Evolutionary conservation across 2,329 filamentous ascomycete genomes (phyloP).

Genomic region (Penicillium paneum): DNA sequence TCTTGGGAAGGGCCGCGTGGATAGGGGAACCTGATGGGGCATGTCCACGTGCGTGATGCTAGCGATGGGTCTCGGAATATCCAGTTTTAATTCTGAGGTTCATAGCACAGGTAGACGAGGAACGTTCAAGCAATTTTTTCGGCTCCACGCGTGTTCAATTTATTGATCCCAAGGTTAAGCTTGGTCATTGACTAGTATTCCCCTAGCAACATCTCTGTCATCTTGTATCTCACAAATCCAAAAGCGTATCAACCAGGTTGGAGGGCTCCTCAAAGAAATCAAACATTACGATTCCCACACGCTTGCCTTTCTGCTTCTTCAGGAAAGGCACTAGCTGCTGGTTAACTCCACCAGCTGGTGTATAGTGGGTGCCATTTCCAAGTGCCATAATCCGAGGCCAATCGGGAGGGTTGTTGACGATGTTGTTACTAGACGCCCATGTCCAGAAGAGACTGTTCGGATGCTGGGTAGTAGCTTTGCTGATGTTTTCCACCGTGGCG

Average conservation of each 20-base stretch:
- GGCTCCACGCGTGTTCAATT: not conserved
- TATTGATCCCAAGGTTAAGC: not conserved
- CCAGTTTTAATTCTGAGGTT: too few relatives aligned
- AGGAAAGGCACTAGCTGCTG: conserved; percentile 41
- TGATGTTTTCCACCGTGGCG: conserved; percentile 42
- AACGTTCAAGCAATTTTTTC: too few relatives aligned
- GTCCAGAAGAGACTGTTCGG: conserved; percentile 48
- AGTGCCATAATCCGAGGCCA: conserved; percentile 49
- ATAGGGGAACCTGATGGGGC: too few relatives aligned
- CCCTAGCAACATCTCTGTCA: not conserved
- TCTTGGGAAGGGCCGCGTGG: too few relatives aligned
- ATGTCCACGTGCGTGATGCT: too few relatives aligned
- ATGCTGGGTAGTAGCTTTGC: conserved; percentile 35
- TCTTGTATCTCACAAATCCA: conserved; percentile 22
- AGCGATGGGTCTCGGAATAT: too few relatives aligned
- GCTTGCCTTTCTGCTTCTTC: conserved; percentile 38
- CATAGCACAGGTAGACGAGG: too few relatives aligned
- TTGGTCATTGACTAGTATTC: not conserved
- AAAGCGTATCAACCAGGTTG: conserved; percentile 41
- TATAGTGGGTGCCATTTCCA: conserved; percentile 39
- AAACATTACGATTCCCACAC: conserved; percentile 53
- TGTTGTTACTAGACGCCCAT: conserved; percentile 48
- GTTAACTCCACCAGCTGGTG: conserved; percentile 47
- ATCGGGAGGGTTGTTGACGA: conserved; percentile 37
- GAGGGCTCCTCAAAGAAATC: conserved; percentile 50